Evolutionary conservation across 179 eudicot species (phyloP).

Genomic region (Carnegiea gigantea): DNA sequence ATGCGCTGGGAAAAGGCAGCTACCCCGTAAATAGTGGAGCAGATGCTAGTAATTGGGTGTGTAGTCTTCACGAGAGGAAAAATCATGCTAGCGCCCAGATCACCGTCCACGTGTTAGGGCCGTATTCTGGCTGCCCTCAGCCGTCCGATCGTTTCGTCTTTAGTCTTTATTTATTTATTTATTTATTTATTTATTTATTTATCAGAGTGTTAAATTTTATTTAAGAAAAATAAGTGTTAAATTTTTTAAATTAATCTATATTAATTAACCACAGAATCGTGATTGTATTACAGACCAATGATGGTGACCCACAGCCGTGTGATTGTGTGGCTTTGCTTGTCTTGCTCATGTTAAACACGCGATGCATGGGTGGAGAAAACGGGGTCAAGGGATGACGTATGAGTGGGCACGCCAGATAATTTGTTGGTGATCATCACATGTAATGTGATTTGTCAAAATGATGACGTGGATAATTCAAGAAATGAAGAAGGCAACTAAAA

Average conservation of each 20-base stretch:
- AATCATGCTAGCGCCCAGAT: neutral
- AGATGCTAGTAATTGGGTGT: neutral
- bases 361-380: neutral
- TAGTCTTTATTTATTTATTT: too few species aligned
- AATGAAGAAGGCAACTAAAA: neutral
- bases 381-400: neutral
- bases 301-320: slow-evolving; percentile 18
- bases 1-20: too few species aligned
- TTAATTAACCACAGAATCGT: neutral
- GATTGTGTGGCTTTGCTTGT: neutral
- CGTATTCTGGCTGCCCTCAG: neutral
- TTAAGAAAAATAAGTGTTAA: too few species aligned
- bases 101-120: slow-evolving; percentile 45
- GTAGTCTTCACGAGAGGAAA: slow-evolving; percentile 23
- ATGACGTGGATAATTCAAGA: slow-evolving; percentile 24
- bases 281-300: neutral
- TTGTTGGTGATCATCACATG: neutral
- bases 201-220: too few species aligned
- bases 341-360: slow-evolving; percentile 25
- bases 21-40: neutral
- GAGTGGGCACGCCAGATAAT: slow-evolving; percentile 11
- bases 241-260: too few species aligned
- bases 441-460: slow-evolving; percentile 11
- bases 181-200: too few species aligned
- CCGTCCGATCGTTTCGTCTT: slow-evolving; percentile 6